Base-by-base conservation (phyloP, 140 eudicot species). In the Anethum foeniculum region DNA sequence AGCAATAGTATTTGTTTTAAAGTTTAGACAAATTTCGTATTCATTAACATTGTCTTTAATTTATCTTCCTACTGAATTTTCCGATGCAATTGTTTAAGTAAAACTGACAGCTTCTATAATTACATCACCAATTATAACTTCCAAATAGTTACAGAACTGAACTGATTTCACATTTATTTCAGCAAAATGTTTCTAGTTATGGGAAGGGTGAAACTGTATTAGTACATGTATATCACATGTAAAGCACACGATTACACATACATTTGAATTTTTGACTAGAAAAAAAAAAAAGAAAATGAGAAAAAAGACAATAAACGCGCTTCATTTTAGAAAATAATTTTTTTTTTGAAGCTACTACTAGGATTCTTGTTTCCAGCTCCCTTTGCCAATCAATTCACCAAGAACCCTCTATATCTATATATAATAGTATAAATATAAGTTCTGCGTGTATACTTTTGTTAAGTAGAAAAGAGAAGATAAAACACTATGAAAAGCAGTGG, bases 401-500 rank as follows among this genome's bases (percentile, higher is more conserved):
- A 69, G 46, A 69, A 34, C 75, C 52, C 52, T 73, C 47, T 74
- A 4, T n/a, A 43, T 19, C 23, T 41, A 72, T 62, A 62, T 23
- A 54, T 54, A 52, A 49, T 15, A 13, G 56, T 15, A 15, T 49
- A 4, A 43, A 6, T 49, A 3, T 49, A 19, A 19, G 0, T 18
- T 7, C 13, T 43, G 54, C 44, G 25, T 75, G 18, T 15, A 15
- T 16, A 5, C 74, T 68, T 13, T 68, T 32, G 23, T 68, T 13
- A 30, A 75, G 60, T 34, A n/a, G n/a, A n/a, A 74, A 28, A 44
- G 18, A 12, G 8, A 7, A 32, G 27, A 34, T 27, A 77, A 32
- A 46, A 62, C 71, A 62, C 65, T 46, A 88, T 93, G 93, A 93
- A 86, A 91, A 86, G 13, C 83, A 85, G 88, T 48, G 94, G 88